phyloP scores from a whole-genome alignment of 2,329 filamentous ascomycete genomes.

The Esteya vermicola region DNA sequence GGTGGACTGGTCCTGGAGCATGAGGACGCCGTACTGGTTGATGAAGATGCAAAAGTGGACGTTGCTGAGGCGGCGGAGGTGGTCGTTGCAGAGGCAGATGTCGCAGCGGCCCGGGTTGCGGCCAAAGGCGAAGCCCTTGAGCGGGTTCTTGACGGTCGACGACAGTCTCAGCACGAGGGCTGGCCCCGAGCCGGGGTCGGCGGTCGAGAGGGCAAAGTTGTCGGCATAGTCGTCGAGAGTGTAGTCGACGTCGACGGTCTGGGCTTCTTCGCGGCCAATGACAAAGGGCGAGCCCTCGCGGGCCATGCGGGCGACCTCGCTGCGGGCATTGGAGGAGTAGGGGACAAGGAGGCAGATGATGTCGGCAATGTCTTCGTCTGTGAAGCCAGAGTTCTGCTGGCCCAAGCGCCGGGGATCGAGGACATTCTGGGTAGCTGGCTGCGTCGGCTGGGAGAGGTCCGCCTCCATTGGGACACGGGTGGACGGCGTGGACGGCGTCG shows the following conservation, averaged over 20 bases:
- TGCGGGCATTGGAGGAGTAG: slow-evolving; percentile 55
- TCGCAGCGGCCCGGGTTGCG: slow-evolving; percentile 62
- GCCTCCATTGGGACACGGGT: slow-evolving; percentile 6
- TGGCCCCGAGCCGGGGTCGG: slow-evolving; percentile 33
- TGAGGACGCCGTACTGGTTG: slow-evolving; percentile 71
- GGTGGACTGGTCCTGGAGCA: slow-evolving; percentile 90
- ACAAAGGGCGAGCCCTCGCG: slow-evolving; percentile 32
- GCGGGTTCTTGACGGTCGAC: slow-evolving; percentile 51
- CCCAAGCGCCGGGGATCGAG: slow-evolving; percentile 70
- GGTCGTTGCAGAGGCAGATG: slow-evolving; percentile 51
- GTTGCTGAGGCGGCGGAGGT: slow-evolving; percentile 68
- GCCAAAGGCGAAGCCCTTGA: slow-evolving; percentile 73
- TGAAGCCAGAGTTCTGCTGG: slow-evolving; percentile 69
- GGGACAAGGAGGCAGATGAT: slow-evolving; percentile 83
- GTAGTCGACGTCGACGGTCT: slow-evolving; percentile 36
- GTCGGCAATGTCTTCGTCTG: slow-evolving; percentile 70
- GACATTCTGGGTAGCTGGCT: slow-evolving; percentile 57
- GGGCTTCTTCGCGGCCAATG: slow-evolving; percentile 32
- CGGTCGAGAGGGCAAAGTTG: slow-evolving; percentile 35
- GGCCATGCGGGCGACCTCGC: slow-evolving; percentile 47
- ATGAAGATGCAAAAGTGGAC: slow-evolving; percentile 91
- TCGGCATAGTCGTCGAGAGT: slow-evolving; percentile 33
- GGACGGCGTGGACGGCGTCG: background rate
- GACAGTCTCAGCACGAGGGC: slow-evolving; percentile 76
- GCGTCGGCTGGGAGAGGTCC: slow-evolving; percentile 11